These are phyloP conservation scores for Exophiala aquamarina DNA, from an alignment of 2,329 filamentous ascomycete species.

Conservation along the genomic window DNA sequence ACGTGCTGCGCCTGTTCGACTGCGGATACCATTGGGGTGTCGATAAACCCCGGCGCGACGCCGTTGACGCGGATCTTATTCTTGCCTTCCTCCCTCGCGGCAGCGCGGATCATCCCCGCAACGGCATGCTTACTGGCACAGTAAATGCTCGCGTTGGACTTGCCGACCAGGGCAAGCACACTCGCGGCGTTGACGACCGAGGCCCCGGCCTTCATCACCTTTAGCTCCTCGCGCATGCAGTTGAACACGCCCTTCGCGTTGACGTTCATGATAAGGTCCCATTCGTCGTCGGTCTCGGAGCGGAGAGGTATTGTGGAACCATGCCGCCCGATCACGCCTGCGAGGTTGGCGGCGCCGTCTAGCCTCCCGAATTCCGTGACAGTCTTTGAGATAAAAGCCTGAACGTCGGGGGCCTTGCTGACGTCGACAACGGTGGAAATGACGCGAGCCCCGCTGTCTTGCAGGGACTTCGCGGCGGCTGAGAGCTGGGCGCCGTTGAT, in stretches of 20 bases:
- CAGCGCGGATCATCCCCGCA: slow-evolving; percentile 3
- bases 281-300: slow-evolving; percentile 3
- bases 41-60: slow-evolving; percentile 74
- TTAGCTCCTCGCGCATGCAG: slow-evolving; percentile 4
- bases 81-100: slow-evolving; percentile 5
- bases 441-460: slow-evolving; percentile 12
- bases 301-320: not conserved
- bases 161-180: slow-evolving; percentile 3
- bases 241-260: slow-evolving; percentile 11
- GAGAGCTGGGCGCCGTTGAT: slow-evolving; percentile 39
- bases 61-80: slow-evolving; percentile 71
- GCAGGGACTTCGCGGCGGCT: slow-evolving; percentile 7
- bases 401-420: slow-evolving; percentile 8
- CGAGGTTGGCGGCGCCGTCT: slow-evolving; percentile 22
- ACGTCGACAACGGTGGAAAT: slow-evolving; percentile 17
- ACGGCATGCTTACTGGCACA: slow-evolving; percentile 10
- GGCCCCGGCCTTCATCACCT: slow-evolving; percentile 8
- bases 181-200: slow-evolving; percentile 12
- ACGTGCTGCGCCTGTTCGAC: not conserved
- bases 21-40: slow-evolving; percentile 86
- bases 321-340: slow-evolving; percentile 16
- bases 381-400: slow-evolving; percentile 18
- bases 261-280: slow-evolving; percentile 7
- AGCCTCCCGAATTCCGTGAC: slow-evolving; percentile 17
- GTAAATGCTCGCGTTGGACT: slow-evolving; percentile 2